These are phyloP conservation scores for Alnus glutinosa DNA, from an alignment of 306 rosid genomes.

Conservation along the genomic window DNA sequence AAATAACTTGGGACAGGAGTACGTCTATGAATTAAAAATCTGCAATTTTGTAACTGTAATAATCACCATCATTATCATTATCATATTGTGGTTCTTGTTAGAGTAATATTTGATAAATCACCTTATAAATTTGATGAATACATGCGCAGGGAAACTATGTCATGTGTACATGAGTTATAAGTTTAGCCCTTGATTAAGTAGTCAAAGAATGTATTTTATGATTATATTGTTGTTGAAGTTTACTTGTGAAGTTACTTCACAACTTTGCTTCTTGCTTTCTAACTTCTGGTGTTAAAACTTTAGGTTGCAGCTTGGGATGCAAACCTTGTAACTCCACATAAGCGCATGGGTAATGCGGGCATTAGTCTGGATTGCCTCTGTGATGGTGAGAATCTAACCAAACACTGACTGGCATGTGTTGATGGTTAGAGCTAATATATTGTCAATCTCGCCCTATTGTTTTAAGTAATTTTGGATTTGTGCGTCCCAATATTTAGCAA, in stretches of 20 bases:
- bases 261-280: slow-evolving; percentile 27
- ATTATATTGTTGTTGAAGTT: background rate
- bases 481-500: slow-evolving; percentile 9
- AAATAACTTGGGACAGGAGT: background rate
- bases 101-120: background rate
- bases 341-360: slow-evolving; percentile 93
- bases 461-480: slow-evolving; percentile 13
- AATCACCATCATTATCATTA: background rate
- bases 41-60: background rate
- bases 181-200: background rate
- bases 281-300: slow-evolving; percentile 29
- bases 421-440: slow-evolving; percentile 18
- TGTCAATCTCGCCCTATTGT: slow-evolving; percentile 15
- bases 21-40: background rate
- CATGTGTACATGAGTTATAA: background rate
- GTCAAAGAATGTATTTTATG: background rate
- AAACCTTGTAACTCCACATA: slow-evolving; percentile 91
- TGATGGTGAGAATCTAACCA: slow-evolving; percentile 63
- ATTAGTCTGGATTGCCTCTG: slow-evolving; percentile 67
- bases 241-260: slow-evolving; percentile 10
- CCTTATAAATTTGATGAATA: background rate
- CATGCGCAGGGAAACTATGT: slow-evolving; percentile 3
- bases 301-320: slow-evolving; percentile 99
- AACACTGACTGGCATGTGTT: slow-evolving; percentile 30
- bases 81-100: background rate